Conservation (phyloP, 2,329 filamentous ascomycete species). For the Phaeosphaeria sp. region DNA sequence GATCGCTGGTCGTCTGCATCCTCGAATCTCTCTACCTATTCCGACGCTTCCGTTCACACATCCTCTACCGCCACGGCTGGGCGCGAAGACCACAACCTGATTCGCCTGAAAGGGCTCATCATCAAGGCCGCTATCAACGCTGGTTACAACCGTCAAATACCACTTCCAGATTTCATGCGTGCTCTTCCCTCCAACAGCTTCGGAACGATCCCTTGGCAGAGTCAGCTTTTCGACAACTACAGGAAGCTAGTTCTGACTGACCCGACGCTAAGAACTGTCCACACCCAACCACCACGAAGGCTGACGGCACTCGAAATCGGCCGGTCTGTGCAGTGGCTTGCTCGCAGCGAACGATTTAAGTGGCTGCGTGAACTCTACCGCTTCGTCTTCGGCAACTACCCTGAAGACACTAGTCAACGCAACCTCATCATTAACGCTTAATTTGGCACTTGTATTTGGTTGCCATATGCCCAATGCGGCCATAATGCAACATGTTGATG, state of each 20-base stretch:
- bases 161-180: conserved; percentile 78
- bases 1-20: conserved; percentile 80
- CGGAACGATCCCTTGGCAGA: conserved; percentile 73
- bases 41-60: conserved; percentile 68
- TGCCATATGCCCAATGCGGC: not conserved
- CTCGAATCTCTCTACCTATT: conserved; percentile 79
- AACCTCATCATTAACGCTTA: conserved; percentile 65
- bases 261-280: conserved; percentile 62
- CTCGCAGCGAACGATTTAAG: conserved; percentile 71
- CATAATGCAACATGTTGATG: not conserved
- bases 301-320: conserved; percentile 77
- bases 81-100: conserved; percentile 77
- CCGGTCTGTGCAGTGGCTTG: conserved; percentile 79
- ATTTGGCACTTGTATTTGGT: conserved; percentile 1
- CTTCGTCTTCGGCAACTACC: conserved; percentile 81
- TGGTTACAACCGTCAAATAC: conserved; percentile 72
- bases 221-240: conserved; percentile 76
- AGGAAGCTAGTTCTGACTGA: conserved; percentile 80
- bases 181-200: conserved; percentile 78
- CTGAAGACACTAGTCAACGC: conserved; percentile 76
- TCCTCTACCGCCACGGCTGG: conserved; percentile 74
- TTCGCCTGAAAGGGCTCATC: conserved; percentile 78
- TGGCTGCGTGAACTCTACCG: conserved; percentile 85
- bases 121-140: conserved; percentile 86
- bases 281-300: conserved; percentile 63